A percentile compares a stretch with the other conserved stretches of the same genome.
These are phyloP conservation scores for Globisporangium heterothallicum DNA, from an alignment of 352 stramenopile species.

Conservation along the genomic window DNA sequence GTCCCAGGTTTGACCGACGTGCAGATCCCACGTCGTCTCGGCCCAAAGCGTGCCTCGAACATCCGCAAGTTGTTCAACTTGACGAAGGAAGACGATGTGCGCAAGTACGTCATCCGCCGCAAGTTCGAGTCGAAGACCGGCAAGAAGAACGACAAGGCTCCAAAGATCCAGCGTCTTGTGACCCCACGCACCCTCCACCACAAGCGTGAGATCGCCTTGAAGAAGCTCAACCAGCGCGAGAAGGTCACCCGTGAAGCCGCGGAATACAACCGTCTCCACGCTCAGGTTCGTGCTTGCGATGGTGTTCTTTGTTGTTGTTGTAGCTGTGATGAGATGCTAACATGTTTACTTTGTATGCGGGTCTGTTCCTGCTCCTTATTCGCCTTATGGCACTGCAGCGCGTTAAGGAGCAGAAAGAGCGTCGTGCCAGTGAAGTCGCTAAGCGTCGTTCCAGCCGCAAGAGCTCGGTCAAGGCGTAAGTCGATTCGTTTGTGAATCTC, in stretches of 20 bases:
- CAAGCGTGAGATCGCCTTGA: conserved; percentile 88
- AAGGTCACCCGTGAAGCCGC: conserved; percentile 92
- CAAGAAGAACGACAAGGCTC: conserved; percentile 97
- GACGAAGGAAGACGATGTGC: conserved; percentile 99
- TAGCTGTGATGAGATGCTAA: conserved; percentile 27
- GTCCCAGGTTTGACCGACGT: conserved; percentile 97
- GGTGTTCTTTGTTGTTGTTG: background rate
- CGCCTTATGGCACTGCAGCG: conserved; percentile 94
- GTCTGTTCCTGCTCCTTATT: conserved; percentile 83
- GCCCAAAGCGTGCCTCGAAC: conserved; percentile 99
- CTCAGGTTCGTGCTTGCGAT: conserved; percentile 58
- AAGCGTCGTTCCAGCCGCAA: conserved; percentile 98
- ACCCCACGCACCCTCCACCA: conserved; percentile 96
- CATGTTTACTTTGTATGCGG: conserved; percentile 32
- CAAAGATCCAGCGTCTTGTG: conserved; percentile 99
- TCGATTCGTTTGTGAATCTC: conserved; percentile 11
- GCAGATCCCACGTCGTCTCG: conserved; percentile 94
- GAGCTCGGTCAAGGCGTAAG: conserved; percentile 89
- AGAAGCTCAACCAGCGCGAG: conserved; percentile 84
- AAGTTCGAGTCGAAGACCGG: conserved; percentile 99
- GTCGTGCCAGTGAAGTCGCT: conserved; percentile 95
- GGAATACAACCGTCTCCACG: conserved; percentile 97
- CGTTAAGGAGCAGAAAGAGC: conserved; percentile 98
- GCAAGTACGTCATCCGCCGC: conserved; percentile 98
- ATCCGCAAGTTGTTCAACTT: conserved; percentile 99